Evolutionary conservation across 768 basidiomycete species (phyloP).

Genomic region (Lactarius indigo): DNA sequence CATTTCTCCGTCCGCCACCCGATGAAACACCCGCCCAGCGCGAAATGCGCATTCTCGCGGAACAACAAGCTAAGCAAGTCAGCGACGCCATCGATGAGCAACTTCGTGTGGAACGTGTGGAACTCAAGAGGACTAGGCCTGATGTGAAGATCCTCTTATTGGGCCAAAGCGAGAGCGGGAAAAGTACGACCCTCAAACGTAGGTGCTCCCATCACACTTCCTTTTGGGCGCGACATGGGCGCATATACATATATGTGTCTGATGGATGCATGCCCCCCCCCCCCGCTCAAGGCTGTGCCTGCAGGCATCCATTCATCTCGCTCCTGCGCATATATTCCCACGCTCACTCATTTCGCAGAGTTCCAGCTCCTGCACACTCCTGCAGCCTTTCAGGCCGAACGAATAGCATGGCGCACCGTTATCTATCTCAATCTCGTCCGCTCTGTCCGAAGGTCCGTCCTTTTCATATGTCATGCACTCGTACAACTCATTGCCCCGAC

Average conservation of each 20-base stretch:
- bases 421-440: slow-evolving; percentile 86
- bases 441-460: slow-evolving; percentile 65
- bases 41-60: slow-evolving; percentile 59
- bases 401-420: slow-evolving; percentile 83
- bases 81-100: slow-evolving; percentile 79
- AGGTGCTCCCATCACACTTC: slow-evolving; percentile 38
- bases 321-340: not conserved
- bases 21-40: slow-evolving; percentile 69
- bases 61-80: slow-evolving; percentile 67
- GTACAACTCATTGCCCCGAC: slow-evolving; percentile 7
- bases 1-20: slow-evolving; percentile 62
- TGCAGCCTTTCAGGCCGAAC: slow-evolving; percentile 71
- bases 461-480: slow-evolving; percentile 9
- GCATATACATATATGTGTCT: no score
- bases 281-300: not conserved
- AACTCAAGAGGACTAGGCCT: slow-evolving; percentile 54
- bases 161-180: slow-evolving; percentile 87
- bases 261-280: not conserved
- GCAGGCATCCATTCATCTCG: not conserved
- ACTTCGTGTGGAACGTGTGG: slow-evolving; percentile 61
- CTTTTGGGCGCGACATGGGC: not conserved
- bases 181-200: slow-evolving; percentile 88
- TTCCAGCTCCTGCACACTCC: slow-evolving; percentile 81
- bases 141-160: slow-evolving; percentile 76
- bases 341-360: slow-evolving; percentile 45